Evolutionary conservation across 2,329 filamentous ascomycete species (phyloP), one percentile per base, ranked within the genome.

Genomic region (Exophiala xenobiotica): DNA sequence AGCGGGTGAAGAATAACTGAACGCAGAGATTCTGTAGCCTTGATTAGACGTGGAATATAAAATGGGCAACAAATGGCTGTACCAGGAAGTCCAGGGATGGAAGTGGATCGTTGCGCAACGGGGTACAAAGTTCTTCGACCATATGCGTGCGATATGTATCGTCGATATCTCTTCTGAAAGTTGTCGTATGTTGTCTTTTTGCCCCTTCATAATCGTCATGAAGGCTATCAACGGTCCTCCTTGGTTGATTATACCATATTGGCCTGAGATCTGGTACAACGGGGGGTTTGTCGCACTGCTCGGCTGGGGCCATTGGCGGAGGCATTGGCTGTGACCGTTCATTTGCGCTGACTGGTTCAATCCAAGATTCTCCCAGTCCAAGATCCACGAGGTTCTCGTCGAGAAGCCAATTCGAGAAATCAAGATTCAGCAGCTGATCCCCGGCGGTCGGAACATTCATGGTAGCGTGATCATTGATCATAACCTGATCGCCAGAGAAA

Each of bases 1-100:
- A 58, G 4, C 51, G 39, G 6, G 45, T 46, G 63, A 84, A 84
- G 66, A 79, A 85, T 1, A 83, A 42, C 26, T 58, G 60, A 6
- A 63, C 54, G 31, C 59, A 63, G 11, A 63, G 47, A 40, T 62
- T 60, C 29, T 33, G 9, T n/a, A 11, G 29, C 6, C 29, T 33
- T 33, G 5, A 14, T 33, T 33, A 33, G 26, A 27, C 6, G 26
- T 27, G 26, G 7, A 27, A 27, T 6, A 12, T 27, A 27, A 12
- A 27, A 7, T 7, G 6, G 6, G 26, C 26, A 27, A 27, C 7
- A n/a, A n/a, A 27, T 12, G 12, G 12, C 26, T n/a, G 4, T 33
- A 33, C 29, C 61, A 48, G 19, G n/a, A 48, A 26, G 6, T 49
- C 46, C 4, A 42, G 20, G 14, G 38, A 49, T 35, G 46, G 46